phyloP scores from a whole-genome alignment of 2,329 filamentous ascomycete species.

The Zarea fungicola region DNA sequence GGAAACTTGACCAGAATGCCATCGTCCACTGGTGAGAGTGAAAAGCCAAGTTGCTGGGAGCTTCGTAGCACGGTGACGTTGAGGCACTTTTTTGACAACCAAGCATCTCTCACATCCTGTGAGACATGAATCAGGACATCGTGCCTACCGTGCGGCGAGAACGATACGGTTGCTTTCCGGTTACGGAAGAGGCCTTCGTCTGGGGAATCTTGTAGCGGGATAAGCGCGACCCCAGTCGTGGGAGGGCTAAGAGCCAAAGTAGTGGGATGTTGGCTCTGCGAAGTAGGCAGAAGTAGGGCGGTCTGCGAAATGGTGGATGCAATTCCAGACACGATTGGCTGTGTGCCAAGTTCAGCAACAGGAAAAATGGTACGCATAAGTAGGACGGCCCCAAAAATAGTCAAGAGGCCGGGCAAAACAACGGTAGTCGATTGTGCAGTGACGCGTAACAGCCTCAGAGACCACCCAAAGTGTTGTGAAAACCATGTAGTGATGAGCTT shows the following conservation, averaged over 20 bases:
- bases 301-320: conserved; percentile 11
- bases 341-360: neutral
- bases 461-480: neutral
- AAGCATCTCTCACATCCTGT: conserved; percentile 42
- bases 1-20: conserved; percentile 50
- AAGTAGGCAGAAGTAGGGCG: conserved; percentile 15
- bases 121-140: conserved; percentile 52
- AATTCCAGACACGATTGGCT: conserved; percentile 14
- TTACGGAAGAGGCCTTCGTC: conserved; percentile 31
- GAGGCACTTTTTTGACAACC: conserved; percentile 53
- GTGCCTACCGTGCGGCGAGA: conserved; percentile 33
- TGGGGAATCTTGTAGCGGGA: conserved; percentile 25
- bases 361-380: neutral
- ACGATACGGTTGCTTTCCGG: conserved; percentile 28
- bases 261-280: neutral
- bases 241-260: conserved; percentile 9
- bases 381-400: neutral
- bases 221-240: conserved; percentile 23
- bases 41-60: conserved; percentile 41
- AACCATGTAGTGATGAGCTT: neutral
- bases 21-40: conserved; percentile 42
- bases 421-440: neutral
- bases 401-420: neutral
- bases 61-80: conserved; percentile 50
- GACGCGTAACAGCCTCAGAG: neutral